Evolutionary conservation across 495 filamentous ascomycete species (phyloP), one percentile per base, ranked within the genome.

Genomic region (Glutinoglossum americanum): DNA sequence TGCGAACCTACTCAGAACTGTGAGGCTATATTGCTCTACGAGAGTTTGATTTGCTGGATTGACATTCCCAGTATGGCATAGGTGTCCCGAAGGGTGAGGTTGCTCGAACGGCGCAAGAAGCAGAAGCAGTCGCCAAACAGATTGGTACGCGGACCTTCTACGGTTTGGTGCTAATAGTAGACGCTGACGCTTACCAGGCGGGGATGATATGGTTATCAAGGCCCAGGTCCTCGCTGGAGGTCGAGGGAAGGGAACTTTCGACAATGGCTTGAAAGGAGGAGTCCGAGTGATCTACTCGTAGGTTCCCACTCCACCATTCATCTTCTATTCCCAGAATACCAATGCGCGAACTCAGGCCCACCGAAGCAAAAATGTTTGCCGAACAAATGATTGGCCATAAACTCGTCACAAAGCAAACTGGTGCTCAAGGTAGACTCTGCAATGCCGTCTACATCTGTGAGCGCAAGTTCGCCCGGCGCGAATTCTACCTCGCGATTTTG

Each of bases 351-450:
- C 62, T 11, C 55, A 85, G 81, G 51, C 77, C 84, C 33, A 80
- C 80, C 60, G 84, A 87, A 76, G 92, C 92, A 68, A 89, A 86
- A 75, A 95, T 96, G 82, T 94, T 98, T 67, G 89, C 92, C 65
- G 81, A 85, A 61, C 89, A 98, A 73, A 98, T 98, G 92, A 96
- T 98, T 72, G 92, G 92, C 63, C 92, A 98, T 71, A 94, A 95
- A 73, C 88, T 98, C 72, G 82, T 98, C 72, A 98, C 92, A 70
- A 98, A 98, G 80, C 92, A 98, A 76, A 98, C 93, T 56, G 92
- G 92, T 67, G 85, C 88, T 59, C 74, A 69, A 60, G 92, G 92
- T 67, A 87, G 90, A 68, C 76, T 89, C 66, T 98, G 92, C 76
- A 95, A 89, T 71, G 75, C 87, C 57, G 92, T 98, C 64, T 96